Conservation (phyloP, 306 rosid species). For the Vachellia pachyceras region DNA sequence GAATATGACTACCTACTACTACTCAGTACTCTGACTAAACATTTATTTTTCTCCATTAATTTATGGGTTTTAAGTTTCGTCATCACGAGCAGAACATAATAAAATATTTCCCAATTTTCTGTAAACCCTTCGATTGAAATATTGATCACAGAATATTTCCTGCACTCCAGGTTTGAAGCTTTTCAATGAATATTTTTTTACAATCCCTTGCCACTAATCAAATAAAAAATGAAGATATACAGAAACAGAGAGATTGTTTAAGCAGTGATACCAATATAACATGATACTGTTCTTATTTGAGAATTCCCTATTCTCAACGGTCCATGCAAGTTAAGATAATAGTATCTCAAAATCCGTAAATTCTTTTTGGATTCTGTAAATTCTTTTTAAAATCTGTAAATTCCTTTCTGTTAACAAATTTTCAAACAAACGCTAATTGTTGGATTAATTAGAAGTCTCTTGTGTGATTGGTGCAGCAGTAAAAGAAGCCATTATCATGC, state of each 20-base stretch:
- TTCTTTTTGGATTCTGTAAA: too few relatives aligned
- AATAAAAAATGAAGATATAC: too few relatives aligned
- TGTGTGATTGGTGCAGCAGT: not conserved
- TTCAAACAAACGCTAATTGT: too few relatives aligned
- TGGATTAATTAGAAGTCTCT: not conserved
- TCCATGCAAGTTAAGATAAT: too few relatives aligned
- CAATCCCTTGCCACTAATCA: not conserved
- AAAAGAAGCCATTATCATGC: not conserved
- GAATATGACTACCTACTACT: not conserved
- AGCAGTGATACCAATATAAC: too few relatives aligned
- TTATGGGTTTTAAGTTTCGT: not conserved
- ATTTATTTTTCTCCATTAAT: not conserved
- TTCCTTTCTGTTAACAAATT: too few relatives aligned
- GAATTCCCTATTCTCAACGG: too few relatives aligned
- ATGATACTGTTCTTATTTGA: too few relatives aligned
- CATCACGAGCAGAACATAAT: not conserved
- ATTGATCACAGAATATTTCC: not conserved
- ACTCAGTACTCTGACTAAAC: not conserved
- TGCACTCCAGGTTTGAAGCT: not conserved
- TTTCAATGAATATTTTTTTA: conserved; percentile 3
- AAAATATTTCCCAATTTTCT: not conserved
- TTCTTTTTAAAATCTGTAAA: too few relatives aligned
- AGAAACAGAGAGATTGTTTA: too few relatives aligned
- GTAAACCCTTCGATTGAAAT: not conserved
- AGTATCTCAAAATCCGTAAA: too few relatives aligned